Evolutionary conservation across 2,329 filamentous ascomycete genomes (phyloP).

Genomic region (Verticillium zaregamsianum): DNA sequence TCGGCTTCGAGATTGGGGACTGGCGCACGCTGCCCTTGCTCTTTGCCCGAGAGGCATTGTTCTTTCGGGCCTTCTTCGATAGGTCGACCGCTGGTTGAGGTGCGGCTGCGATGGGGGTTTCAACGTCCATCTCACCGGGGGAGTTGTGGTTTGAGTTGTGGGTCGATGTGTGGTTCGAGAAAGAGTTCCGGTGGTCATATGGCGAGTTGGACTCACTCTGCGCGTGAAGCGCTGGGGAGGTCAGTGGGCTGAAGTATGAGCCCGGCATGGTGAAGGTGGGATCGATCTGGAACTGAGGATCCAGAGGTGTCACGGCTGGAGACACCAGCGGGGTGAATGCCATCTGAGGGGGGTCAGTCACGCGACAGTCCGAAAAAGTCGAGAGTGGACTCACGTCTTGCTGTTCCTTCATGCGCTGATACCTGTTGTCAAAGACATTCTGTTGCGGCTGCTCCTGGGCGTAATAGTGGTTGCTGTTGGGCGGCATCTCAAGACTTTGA

Average conservation of each 20-base stretch:
- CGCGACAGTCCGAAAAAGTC: neutral
- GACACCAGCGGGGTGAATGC: conserved; percentile 78
- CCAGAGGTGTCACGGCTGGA: conserved; percentile 77
- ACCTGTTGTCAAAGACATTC: conserved; percentile 59
- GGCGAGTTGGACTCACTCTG: conserved; percentile 51
- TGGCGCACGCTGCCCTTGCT: conserved; percentile 56
- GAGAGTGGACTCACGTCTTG: conserved; percentile 49
- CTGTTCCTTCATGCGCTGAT: conserved; percentile 64
- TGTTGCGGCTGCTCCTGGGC: conserved; percentile 52
- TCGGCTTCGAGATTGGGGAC: conserved; percentile 69
- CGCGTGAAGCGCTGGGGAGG: conserved; percentile 74
- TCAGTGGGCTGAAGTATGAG: conserved; percentile 79
- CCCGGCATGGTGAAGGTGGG: conserved; percentile 58
- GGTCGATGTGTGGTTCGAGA: conserved; percentile 35
- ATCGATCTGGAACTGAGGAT: conserved; percentile 62
- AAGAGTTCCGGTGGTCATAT: conserved; percentile 41
- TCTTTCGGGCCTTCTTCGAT: conserved; percentile 50
- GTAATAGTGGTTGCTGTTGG: conserved; percentile 55
- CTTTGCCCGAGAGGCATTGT: conserved; percentile 46
- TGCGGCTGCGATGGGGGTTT: conserved; percentile 31
- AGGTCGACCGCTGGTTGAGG: conserved; percentile 38
- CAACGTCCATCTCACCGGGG: conserved; percentile 54
- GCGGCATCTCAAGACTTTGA: conserved; percentile 74
- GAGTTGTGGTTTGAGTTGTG: conserved; percentile 40
- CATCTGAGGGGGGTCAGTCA: conserved; percentile 46